A percentile compares a stretch with the other conserved stretches of the same genome.
phyloP scores from a whole-genome alignment of 2,329 filamentous ascomycete genomes.

The Neoarthrinium moseri region DNA sequence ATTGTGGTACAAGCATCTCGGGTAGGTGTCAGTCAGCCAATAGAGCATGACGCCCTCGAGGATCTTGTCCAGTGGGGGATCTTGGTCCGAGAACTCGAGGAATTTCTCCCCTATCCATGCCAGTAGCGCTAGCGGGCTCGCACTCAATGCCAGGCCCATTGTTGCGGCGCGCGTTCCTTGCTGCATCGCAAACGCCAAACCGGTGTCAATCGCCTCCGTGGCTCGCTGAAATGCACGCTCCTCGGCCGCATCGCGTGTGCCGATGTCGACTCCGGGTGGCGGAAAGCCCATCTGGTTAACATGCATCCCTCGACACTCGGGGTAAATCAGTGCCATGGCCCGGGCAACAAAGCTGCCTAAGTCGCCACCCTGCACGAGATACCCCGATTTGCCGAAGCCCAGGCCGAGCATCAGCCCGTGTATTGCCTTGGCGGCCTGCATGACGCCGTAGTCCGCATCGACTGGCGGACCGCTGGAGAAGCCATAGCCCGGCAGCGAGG shows the following conservation, averaged over 20 bases:
- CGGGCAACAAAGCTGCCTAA: slow-evolving; percentile 45
- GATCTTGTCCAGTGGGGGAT: slow-evolving; percentile 36
- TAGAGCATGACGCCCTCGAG: slow-evolving; percentile 51
- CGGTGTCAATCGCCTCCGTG: slow-evolving; percentile 36
- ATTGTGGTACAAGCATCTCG: slow-evolving; percentile 49
- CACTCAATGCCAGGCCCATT: slow-evolving; percentile 51
- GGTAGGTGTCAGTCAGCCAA: slow-evolving; percentile 52
- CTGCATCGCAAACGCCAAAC: slow-evolving; percentile 47
- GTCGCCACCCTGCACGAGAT: slow-evolving; percentile 58
- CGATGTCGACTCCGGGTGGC: slow-evolving; percentile 10
- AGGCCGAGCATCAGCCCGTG: slow-evolving; percentile 51
- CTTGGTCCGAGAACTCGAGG: slow-evolving; percentile 48
- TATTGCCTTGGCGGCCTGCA: slow-evolving; percentile 41
- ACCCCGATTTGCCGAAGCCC: slow-evolving; percentile 47
- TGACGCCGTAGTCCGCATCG: slow-evolving; percentile 38
- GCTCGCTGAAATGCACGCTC: slow-evolving; percentile 33
- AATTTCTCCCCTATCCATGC: slow-evolving; percentile 60
- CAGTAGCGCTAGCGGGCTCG: slow-evolving; percentile 55
- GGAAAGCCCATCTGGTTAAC: slow-evolving; percentile 12
- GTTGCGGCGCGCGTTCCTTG: slow-evolving; percentile 56
- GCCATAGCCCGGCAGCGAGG: slow-evolving; percentile 53
- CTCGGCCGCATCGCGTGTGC: slow-evolving; percentile 30
- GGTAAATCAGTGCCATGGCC: slow-evolving; percentile 36
- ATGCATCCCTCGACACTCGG: slow-evolving; percentile 46
- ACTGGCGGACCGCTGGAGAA: slow-evolving; percentile 47